A percentile compares a stretch with the other conserved stretches of the same genome.
Evolutionary conservation across 192 early-diverging fungal genomes (phyloP).

Genomic region (Spizellomyces sp.): DNA sequence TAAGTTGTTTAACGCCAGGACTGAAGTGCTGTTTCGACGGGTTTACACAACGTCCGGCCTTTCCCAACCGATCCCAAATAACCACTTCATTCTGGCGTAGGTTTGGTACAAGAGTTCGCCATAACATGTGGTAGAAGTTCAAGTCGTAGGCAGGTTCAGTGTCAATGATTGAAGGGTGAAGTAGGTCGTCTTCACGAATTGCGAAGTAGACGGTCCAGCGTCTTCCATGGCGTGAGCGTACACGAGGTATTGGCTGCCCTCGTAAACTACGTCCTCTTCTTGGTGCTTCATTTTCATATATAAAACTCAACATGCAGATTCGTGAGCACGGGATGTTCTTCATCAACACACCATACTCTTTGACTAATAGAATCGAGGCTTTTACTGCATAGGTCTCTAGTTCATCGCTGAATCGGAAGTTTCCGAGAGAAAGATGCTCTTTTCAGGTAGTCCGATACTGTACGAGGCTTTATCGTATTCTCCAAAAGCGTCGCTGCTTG

Average conservation of each 20-base stretch:
- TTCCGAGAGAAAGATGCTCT: background rate
- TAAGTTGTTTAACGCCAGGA: background rate
- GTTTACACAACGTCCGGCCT: slow-evolving; percentile 2
- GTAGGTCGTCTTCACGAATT: slow-evolving; percentile 1
- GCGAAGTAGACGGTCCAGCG: slow-evolving; percentile 7
- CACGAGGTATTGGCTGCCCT: slow-evolving; percentile 2
- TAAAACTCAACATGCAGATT: slow-evolving; percentile 1
- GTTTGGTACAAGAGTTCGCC: slow-evolving; percentile 6
- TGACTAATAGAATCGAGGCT: background rate
- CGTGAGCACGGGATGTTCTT: background rate
- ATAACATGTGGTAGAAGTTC: slow-evolving; percentile 5
- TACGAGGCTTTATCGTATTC: slow-evolving; percentile 1
- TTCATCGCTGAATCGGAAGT: slow-evolving; percentile 10
- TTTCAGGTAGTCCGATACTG: slow-evolving; percentile 8
- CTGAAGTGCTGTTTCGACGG: slow-evolving; percentile 9
- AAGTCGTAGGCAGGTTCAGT: background rate
- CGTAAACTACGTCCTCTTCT: background rate
- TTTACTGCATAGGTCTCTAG: background rate
- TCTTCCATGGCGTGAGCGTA: slow-evolving; percentile 5
- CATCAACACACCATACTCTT: background rate
- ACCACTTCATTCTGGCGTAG: slow-evolving; percentile 10
- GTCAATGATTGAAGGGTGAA: slow-evolving; percentile 3
- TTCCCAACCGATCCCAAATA: slow-evolving; percentile 9
- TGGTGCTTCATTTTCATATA: slow-evolving; percentile 9
- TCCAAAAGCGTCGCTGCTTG: slow-evolving; percentile 6